phyloP scores from a whole-genome alignment of 257 asterid species.

The Avicennia marina region DNA sequence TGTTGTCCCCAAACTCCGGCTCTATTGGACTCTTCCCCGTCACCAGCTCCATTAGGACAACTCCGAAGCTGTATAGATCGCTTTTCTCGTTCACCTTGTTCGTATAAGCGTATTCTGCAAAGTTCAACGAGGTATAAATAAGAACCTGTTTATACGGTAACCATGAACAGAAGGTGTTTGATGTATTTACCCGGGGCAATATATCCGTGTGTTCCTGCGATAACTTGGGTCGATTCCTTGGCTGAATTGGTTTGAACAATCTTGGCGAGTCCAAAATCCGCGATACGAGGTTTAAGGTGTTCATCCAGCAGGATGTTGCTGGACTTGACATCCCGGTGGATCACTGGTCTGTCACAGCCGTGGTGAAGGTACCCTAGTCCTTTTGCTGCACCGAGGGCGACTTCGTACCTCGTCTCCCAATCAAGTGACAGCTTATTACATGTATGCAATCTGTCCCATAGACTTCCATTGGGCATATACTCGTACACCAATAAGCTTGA shows the following conservation, averaged over 20 bases:
- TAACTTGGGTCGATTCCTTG: conserved; percentile 56
- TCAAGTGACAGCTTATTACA: conserved; percentile 50
- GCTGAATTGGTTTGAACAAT: conserved; percentile 37
- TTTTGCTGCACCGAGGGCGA: conserved; percentile 82
- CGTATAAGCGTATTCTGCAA: conserved; percentile 77
- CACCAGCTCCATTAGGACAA: conserved; percentile 87
- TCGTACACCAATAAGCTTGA: conserved; percentile 89
- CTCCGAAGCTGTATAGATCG: conserved; percentile 89
- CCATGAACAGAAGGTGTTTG: background rate
- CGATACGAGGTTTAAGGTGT: conserved; percentile 64
- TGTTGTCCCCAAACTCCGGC: conserved; percentile 69
- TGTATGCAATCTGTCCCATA: conserved; percentile 75
- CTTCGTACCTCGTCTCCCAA: conserved; percentile 71
- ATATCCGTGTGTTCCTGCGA: conserved; percentile 91
- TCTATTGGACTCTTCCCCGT: conserved; percentile 87
- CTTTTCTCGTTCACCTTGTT: conserved; percentile 76
- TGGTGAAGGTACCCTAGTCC: conserved; percentile 94
- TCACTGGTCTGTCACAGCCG: conserved; percentile 59
- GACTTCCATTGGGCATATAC: conserved; percentile 87
- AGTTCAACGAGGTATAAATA: background rate
- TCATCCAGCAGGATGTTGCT: conserved; percentile 90
- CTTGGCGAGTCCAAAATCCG: conserved; percentile 90
- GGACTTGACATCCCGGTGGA: conserved; percentile 91
- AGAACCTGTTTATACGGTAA: too few relatives aligned
- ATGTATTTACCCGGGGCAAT: conserved; percentile 75